These are phyloP conservation scores for Udeniomyces megalosporus DNA, from an alignment of 768 basidiomycete genomes.

Conservation along the genomic window DNA sequence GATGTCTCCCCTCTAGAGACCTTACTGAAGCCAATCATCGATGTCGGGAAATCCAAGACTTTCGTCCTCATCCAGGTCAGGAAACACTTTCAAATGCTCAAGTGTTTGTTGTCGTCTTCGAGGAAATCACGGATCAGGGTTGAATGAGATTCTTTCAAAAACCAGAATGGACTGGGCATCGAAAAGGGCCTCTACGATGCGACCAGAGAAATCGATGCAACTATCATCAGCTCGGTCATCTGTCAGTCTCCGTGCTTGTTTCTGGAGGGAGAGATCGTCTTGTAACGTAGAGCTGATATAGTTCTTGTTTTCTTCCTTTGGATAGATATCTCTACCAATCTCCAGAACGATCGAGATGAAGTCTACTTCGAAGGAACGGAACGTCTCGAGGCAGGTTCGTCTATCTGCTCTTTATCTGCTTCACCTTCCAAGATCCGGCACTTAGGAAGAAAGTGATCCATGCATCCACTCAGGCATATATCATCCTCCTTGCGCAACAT, in stretches of 20 bases:
- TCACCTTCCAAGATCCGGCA: no score
- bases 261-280: neutral
- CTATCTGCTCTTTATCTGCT: neutral
- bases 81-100: slow-evolving; percentile 42
- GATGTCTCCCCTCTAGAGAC: slow-evolving; percentile 44
- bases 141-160: neutral
- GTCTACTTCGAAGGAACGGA: slow-evolving; percentile 14
- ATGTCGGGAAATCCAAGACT: slow-evolving; percentile 33
- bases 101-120: slow-evolving; percentile 33
- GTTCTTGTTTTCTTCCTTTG: neutral
- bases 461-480: slow-evolving; percentile 5
- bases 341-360: slow-evolving; percentile 13
- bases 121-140: neutral
- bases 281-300: neutral
- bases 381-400: slow-evolving; percentile 1
- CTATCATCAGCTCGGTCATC: slow-evolving; percentile 20
- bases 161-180: slow-evolving; percentile 55
- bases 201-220: slow-evolving; percentile 18
- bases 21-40: slow-evolving; percentile 35
- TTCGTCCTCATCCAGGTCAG: slow-evolving; percentile 37
- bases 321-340: slow-evolving; percentile 4
- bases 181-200: slow-evolving; percentile 50
- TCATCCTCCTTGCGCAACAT: slow-evolving; percentile 7
- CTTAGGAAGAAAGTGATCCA: neutral
- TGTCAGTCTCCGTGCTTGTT: neutral